Evolutionary conservation across 192 early-diverging fungal genomes (phyloP).

Genomic region (Pilobolus umbonatus): DNA sequence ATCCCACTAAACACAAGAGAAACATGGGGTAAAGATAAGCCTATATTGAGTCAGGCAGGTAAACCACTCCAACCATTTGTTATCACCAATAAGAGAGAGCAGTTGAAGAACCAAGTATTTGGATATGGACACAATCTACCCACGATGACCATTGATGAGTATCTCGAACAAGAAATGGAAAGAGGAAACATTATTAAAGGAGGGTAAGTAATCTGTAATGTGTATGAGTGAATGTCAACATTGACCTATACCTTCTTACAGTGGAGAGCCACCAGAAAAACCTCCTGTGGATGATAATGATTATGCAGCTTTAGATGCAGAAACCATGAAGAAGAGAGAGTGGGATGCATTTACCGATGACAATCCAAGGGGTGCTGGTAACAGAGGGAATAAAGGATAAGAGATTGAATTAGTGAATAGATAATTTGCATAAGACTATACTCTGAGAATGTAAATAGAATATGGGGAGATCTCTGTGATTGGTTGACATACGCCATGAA

Average conservation of each 20-base stretch:
- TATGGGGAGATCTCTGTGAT: too few relatives aligned
- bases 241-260: conserved; percentile 12
- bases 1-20: conserved; percentile 2
- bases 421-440: too few relatives aligned
- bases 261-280: conserved; percentile 64
- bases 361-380: conserved; percentile 71
- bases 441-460: too few relatives aligned
- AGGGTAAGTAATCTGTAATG: conserved; percentile 43
- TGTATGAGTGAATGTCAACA: neutral
- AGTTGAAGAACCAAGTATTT: conserved; percentile 74
- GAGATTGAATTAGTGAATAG: neutral
- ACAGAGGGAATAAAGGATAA: conserved; percentile 29
- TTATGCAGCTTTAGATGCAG: conserved; percentile 74
- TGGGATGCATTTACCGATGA: conserved; percentile 91
- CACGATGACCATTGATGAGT: conserved; percentile 97
- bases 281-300: conserved; percentile 74
- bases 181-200: conserved; percentile 88
- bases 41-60: conserved; percentile 45
- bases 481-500: too few relatives aligned
- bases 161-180: conserved; percentile 78
- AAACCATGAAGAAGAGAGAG: conserved; percentile 75
- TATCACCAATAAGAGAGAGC: conserved; percentile 71
- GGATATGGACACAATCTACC: conserved; percentile 81
- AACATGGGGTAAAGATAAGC: conserved; percentile 10
- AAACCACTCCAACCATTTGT: conserved; percentile 81